Base-by-base conservation (phyloP, 73 alveolate genomes). In the Symbiodinium pilosum region DNA sequence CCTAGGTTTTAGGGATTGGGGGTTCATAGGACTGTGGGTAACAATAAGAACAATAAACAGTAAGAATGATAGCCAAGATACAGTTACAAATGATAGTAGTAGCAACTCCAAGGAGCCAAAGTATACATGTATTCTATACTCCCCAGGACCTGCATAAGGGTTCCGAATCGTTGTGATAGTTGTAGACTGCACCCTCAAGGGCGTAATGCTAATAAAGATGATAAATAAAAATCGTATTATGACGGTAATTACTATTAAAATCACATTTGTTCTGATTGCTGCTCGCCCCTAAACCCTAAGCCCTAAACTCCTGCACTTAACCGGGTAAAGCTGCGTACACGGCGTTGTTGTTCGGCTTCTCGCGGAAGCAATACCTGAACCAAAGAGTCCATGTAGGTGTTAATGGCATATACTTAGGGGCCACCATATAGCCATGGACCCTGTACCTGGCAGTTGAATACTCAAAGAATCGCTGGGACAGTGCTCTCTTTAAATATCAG, bases 331-430 rank as follows among this genome's bases (percentile, higher is more conserved):
- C 36, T 64, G 77, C 77, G 36, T 64, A 64, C 11, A 64, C 77
- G 36, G 38, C 77, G 12, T 64, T 64, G 77, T 64, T 64, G 77
- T 18, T 21, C 36, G 77, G 77, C 77, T 64, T 64, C 40, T 64
- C 77, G 28, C 77, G 77, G 77, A 64, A 64, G 38, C 77, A 64
- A 64, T 64, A 64, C 77, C 77, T 64, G 77, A 64, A 64, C 38
- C 7, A 36, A 32, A 26, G 36, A 1, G 77, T 64, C 36, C 77
- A 21, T 64, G 64, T 47, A 47, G 8, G 16, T 51, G 68, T 51
- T 24, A 51, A 51, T 24, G 68, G 21, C 21, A 24, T 16, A 24
- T 16, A 51, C 68, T 0, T 51, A 51, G 21, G 68, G 0, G 0
- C 68, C 68, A 51, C 68, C 21, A 16, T 24, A 16, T 24, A 24